Base-by-base conservation (phyloP, 441 rosid genomes). In the Hura crepitans region DNA sequence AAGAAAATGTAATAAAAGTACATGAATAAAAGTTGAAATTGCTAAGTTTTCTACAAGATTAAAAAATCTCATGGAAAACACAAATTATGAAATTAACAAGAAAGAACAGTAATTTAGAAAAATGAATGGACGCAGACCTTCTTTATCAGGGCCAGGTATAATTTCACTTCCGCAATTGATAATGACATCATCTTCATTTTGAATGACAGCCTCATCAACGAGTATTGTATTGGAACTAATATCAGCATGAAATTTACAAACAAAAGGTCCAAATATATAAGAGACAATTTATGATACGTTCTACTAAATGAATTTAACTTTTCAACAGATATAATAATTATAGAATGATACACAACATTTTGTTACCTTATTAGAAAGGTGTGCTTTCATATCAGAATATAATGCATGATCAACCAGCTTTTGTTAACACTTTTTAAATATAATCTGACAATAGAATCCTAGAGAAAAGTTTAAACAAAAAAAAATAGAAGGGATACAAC, bases 151-250 rank as follows among this genome's bases (percentile, higher is more conserved):
- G 74, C 87, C 88, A 55, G 87, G 79, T 71, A 86, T 77, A 56
- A 89, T 87, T 81, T 91, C 97, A 59, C 89, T 80, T 69, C 96
- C 97, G 76, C 80, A 80, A 12, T 72, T 77, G 74, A 93, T 78
- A 42, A 83, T 84, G 25, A 79, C 73, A 13, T 77, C 77, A 69
- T 83, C 92, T 74, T 78, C 85, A 71, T 70, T 82, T 22, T 77
- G 77, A 59, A 93, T 70, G 54, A 79, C 59, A 45, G 79, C 72
- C 63, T 79, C 90, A 61, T 89, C 93, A 72, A 91, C 92, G 71
- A 91, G 82, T 77, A 91, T 88, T 35, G 77, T 71, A 61, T 77
- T 83, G 61, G 79, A 83, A 80, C 98, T 93, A 78, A n/a, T 54
- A 78, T 47, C 46, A 78, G 27, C n/a, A 69, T 10, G 66, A 18